A percentile compares a stretch with the other conserved stretches of the same genome.
These are phyloP conservation scores for Allium cepa DNA, from an alignment of 106 monocot species.

Conservation along the genomic window DNA sequence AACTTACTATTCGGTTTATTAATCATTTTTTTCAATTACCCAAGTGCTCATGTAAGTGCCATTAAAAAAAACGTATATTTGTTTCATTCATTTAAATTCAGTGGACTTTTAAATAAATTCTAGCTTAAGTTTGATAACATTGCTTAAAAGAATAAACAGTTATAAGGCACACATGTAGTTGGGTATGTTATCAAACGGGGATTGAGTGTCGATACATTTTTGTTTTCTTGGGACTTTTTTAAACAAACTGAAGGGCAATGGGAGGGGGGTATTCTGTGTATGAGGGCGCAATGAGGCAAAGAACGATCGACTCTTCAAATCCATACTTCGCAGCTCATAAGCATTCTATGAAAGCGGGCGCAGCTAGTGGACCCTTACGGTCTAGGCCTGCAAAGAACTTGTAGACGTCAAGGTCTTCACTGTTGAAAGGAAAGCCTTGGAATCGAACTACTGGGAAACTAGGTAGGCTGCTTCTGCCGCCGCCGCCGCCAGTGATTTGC, in stretches of 20 bases:
- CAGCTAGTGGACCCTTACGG: constrained; percentile 16
- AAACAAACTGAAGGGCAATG: constrained; percentile 80
- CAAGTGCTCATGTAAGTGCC: no score
- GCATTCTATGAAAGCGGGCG: constrained; percentile 31
- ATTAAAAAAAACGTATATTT: no score
- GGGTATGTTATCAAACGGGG: constrained; percentile 31
- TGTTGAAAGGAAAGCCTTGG: constrained; percentile 68
- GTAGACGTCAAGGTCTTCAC: constrained; percentile 28
- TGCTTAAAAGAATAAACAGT: neutral
- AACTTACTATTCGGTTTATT: no score
- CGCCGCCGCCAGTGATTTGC: neutral
- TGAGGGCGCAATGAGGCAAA: constrained; percentile 84
- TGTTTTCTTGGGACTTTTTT: constrained; percentile 48
- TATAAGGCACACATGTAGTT: neutral
- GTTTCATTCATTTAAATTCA: no score
- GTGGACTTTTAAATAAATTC: no score
- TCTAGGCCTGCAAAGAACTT: constrained; percentile 4
- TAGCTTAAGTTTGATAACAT: neutral
- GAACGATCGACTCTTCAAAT: constrained; percentile 95
- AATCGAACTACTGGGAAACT: constrained; percentile 50
- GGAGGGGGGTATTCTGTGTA: constrained; percentile 84
- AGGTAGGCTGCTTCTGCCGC: constrained; percentile 1
- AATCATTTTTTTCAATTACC: no score
- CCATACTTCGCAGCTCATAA: constrained; percentile 88
- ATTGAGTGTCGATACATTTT: constrained; percentile 73